Evolutionary conservation across 129 eudicot genomes (phyloP), one percentile per base, ranked within the genome.

Genomic region (Heracleum sosnowskyi): DNA sequence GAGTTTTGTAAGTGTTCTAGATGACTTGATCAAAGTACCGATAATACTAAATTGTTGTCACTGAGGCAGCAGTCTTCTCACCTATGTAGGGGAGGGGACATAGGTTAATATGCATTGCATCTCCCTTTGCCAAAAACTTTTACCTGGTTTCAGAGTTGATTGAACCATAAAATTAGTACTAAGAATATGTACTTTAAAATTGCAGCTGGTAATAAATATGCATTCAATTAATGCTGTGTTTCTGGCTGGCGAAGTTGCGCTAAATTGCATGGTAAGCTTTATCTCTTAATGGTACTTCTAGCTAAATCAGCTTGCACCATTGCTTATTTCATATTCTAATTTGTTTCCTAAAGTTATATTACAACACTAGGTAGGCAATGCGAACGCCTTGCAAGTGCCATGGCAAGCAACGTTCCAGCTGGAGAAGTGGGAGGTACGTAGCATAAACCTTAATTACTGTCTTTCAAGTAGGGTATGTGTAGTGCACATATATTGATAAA

Each of bases 121-220:
- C n/a, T 66, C 72, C 40, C 72, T 66, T 35, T 5, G 24, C 41
- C 20, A 33, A 33, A 33, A 1, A 29, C 10, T 15, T 17, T 12
- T 9, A 29, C 24, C 60, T 34, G 42, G 8, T 68, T 34, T 7
- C 37, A 16, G 39, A 1, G 6, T 33, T 5, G 42, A 68, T 17
- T 68, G 10, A 5, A 68, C 7, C 72, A 15, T 11, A 34, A 2
- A 13, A 12, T 11, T 13, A 33, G 4, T 71, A 36, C 49, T 71
- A 46, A 40, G 33, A 71, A 9, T 55, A n/a, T 62, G 62, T 29
- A 42, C 34, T 60, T 77, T 77, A 10, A 4, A 16, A 49, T 35
- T 86, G 88, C 96, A 94, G 98, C 83, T 89, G 83, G 84, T 91
- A 11, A 86, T 94, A 80, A 91, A 85, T 76, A 94, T 91, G 98